Evolutionary conservation across 768 basidiomycete species (phyloP).

Genomic region (Mycena chlorophos): DNA sequence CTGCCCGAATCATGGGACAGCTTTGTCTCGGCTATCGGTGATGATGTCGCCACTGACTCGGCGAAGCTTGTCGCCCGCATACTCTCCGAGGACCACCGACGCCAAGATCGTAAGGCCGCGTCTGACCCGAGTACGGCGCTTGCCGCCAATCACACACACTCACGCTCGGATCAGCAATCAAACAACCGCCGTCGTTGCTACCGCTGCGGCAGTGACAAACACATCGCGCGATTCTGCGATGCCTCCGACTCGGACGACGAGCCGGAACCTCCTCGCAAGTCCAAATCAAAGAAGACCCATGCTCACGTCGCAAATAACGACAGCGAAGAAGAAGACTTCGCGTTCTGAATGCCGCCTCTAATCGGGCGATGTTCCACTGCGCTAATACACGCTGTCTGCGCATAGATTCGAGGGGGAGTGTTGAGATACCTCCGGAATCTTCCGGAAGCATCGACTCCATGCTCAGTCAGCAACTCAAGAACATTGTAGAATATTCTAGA

Average conservation of each 20-base stretch:
- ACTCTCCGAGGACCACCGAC: conserved; percentile 3
- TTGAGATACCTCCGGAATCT: neutral
- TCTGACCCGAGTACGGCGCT: neutral
- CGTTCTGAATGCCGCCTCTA: no score
- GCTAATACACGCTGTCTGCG: no score
- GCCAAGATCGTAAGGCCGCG: neutral
- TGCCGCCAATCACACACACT: neutral
- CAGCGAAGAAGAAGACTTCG: conserved; percentile 11
- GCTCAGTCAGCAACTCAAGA: no score
- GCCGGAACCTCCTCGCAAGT: neutral
- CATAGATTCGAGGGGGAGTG: no score
- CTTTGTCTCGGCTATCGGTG: conserved; percentile 10
- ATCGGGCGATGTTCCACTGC: no score
- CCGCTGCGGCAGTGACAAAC: neutral
- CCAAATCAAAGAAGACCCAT: neutral
- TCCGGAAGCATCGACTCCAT: no score
- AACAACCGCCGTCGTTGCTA: neutral
- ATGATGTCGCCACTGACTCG: conserved; percentile 1
- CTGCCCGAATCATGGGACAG: conserved; percentile 2
- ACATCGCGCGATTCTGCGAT: no score
- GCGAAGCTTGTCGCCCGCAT: conserved; percentile 12
- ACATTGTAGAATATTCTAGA: no score
- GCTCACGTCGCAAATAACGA: conserved; percentile 5
- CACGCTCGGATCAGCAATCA: neutral
- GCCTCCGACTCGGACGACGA: neutral